Base-by-base conservation (phyloP, 2,329 filamentous ascomycete species). In the Neocatenulostroma microsporum region DNA sequence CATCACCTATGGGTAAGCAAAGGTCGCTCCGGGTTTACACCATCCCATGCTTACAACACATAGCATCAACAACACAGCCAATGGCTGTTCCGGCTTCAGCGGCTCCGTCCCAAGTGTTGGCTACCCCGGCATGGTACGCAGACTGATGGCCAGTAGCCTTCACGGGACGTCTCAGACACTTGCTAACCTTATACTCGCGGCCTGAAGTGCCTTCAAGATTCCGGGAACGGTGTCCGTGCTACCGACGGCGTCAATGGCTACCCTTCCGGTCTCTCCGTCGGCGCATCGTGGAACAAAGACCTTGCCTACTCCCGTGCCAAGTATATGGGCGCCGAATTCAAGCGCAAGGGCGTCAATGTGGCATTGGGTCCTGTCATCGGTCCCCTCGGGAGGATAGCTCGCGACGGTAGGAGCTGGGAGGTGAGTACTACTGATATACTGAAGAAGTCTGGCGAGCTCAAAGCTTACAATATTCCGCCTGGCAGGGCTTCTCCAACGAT, bases 151-250 rank as follows among this genome's bases (percentile, higher is more conserved):
- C n/a, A n/a, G n/a, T n/a, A n/a, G n/a, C n/a, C n/a, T n/a, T n/a
- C n/a, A n/a, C n/a, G n/a, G n/a, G n/a, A n/a, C n/a, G n/a, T n/a
- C n/a, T n/a, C n/a, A n/a, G n/a, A n/a, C n/a, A n/a, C n/a, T n/a
- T n/a, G n/a, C n/a, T n/a, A n/a, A n/a, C n/a, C n/a, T n/a, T n/a
- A n/a, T n/a, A n/a, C n/a, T n/a, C n/a, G n/a, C n/a, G n/a, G 64
- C 3, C n/a, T n/a, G n/a, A n/a, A n/a, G 25, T 64, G 61, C 37
- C 45, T 66, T 2, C 56, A 62, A 13, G 63, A 66, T 41, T 62
- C 57, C 6, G 54, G 58, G 21, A 51, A 58, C 30, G 50, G 58
- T 23, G 48, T 64, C 36, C 50, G 57, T 15, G 54, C 53, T 41
- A 35, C 49, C 37, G 47, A 51, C 10, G 37, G 38, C 18, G 53